phyloP scores from a whole-genome alignment of 805 yeast species.

The Hanseniaspora jakobsenii region DNA sequence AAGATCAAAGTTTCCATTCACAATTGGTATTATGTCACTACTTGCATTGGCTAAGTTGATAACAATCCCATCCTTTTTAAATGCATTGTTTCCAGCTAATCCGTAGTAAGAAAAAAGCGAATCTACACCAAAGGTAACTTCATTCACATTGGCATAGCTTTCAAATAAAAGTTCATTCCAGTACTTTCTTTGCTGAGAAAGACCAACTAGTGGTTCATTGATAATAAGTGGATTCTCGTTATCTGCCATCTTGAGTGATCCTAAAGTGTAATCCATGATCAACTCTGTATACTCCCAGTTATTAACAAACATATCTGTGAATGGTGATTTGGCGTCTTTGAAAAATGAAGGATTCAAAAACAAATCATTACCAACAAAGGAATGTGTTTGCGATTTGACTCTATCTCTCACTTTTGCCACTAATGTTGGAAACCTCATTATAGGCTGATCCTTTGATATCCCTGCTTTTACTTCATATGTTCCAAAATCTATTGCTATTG shows the following conservation, averaged over 20 bases:
- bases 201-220: constrained; percentile 65
- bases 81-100: constrained; percentile 37
- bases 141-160: constrained; percentile 54
- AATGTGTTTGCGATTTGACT: constrained; percentile 45
- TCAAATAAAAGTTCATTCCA: constrained; percentile 81
- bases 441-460: constrained; percentile 30
- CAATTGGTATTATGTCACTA: constrained; percentile 70
- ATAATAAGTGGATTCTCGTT: constrained; percentile 71
- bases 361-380: constrained; percentile 75
- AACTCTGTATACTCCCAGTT: constrained; percentile 88
- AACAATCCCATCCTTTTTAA: constrained; percentile 46
- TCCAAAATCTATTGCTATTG: constrained; percentile 87
- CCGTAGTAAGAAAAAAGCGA: constrained; percentile 59
- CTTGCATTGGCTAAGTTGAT: constrained; percentile 74
- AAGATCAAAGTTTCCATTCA: constrained; percentile 54
- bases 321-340: constrained; percentile 63
- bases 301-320: constrained; percentile 72
- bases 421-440: constrained; percentile 53
- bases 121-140: constrained; percentile 72
- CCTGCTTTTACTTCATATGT: constrained; percentile 51
- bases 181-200: constrained; percentile 54
- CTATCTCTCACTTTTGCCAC: constrained; percentile 72
- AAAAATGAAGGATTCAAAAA: constrained; percentile 57
- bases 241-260: constrained; percentile 50
- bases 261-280: constrained; percentile 71